Evolutionary conservation across 768 basidiomycete species (phyloP), one percentile per base, ranked within the genome.

Genomic region (Lentinus tigrinus): DNA sequence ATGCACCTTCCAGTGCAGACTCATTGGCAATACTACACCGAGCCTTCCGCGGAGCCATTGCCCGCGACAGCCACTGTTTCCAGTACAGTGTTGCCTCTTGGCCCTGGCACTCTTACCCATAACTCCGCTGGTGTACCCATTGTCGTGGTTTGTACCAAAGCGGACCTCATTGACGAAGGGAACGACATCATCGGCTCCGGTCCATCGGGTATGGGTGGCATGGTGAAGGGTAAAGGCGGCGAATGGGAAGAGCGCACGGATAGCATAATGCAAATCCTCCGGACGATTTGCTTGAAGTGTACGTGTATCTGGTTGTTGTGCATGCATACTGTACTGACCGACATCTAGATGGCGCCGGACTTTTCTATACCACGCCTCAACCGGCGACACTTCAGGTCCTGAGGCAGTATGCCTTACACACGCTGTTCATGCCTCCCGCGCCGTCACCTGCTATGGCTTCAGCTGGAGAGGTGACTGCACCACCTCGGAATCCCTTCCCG

Each of bases 181-280:
- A 81, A 79, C 64, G 89, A 91, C 65, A 78, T 87, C 55, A 84
- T 81, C 17, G 85, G 85, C 5, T 75, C 77, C 0, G 93, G 93
- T 38, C 76, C 88, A 1, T 82, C 89, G 0, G 91, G 90, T 0
- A 93, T 93, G 86, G 90, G 91, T 23, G 88, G 87, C 14, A 91
- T 93, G 89, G 88, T 93, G 3, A 94, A 93, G 72, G 91, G 91
- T 3, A 94, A 93, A 70, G 92, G 93, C 1, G 89, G 85, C 10
- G 90, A 92, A 66, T 93, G 91, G 91, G 97, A 99, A 72, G 97
- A 99, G 72, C 79, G 89, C 65, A 95, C 94, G 40, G 97, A 99
- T 68, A 89, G 90, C 39, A 78, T 98, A 4, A 96, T 97, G 87
- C 96, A 98, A 67, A 85, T 92, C n/a, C 79, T 99, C 50, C 82